Conservation (phyloP, 371 early-diverging fungal genomes). For the Lichtheimia corymbifera region DNA sequence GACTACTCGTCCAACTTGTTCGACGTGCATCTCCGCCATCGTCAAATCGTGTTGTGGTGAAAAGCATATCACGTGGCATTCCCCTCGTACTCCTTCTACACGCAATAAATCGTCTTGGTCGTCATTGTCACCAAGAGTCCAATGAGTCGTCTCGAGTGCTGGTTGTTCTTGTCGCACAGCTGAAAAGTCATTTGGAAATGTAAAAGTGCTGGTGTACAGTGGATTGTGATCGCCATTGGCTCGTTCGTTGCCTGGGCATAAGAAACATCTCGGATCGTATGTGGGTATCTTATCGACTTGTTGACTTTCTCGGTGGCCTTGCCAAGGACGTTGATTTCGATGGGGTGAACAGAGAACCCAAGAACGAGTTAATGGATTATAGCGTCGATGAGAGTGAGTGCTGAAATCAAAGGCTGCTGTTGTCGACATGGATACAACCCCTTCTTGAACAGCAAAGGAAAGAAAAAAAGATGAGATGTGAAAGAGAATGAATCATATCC, state of each 20-base stretch:
- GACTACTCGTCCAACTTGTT: constrained; percentile 69
- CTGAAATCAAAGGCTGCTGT: constrained; percentile 32
- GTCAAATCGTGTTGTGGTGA: constrained; percentile 87
- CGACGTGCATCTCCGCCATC: constrained; percentile 78
- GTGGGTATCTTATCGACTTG: constrained; percentile 47
- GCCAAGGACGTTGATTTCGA: constrained; percentile 93
- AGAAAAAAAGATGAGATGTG: not conserved
- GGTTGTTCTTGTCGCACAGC: constrained; percentile 77
- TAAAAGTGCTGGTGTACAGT: constrained; percentile 69
- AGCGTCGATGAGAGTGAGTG: constrained; percentile 81
- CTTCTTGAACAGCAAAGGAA: not conserved
- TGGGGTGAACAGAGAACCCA: constrained; percentile 97
- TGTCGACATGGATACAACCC: not conserved
- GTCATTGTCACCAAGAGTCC: not conserved
- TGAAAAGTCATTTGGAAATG: constrained; percentile 91
- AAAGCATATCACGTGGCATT: constrained; percentile 90
- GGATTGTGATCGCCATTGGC: constrained; percentile 78
- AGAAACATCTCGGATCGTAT: constrained; percentile 83
- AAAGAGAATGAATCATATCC: not conserved
- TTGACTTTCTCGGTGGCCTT: constrained; percentile 70
- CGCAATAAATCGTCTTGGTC: constrained; percentile 46
- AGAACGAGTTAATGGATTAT: constrained; percentile 83
- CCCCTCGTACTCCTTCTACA: constrained; percentile 77
- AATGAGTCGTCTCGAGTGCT: not conserved
- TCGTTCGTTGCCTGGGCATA: constrained; percentile 86